A percentile compares a stretch with the other conserved stretches of the same genome.
Conservation (phyloP, 1,284 basidiomycete genomes). For the Leccinum subrobustum region DNA sequence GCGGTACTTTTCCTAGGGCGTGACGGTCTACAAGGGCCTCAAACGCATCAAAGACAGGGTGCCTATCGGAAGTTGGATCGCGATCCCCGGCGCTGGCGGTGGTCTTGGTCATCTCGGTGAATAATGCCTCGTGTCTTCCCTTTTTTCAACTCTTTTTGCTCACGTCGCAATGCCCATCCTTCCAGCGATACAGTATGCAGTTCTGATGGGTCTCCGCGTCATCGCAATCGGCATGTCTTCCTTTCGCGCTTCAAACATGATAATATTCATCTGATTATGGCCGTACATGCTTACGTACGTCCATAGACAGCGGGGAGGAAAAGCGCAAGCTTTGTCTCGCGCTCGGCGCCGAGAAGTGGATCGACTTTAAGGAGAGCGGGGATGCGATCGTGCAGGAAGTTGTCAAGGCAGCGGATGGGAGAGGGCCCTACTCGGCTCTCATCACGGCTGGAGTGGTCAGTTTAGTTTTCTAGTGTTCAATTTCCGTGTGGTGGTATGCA, state of each 20-base stretch:
- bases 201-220: slow-evolving; percentile 62
- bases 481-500: not conserved
- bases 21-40: slow-evolving; percentile 71
- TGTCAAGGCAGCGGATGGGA: slow-evolving; percentile 54
- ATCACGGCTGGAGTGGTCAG: slow-evolving; percentile 48
- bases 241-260: not conserved
- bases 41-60: slow-evolving; percentile 46
- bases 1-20: slow-evolving; percentile 37
- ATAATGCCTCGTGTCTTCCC: not conserved
- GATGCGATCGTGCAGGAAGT: slow-evolving; percentile 49
- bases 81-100: slow-evolving; percentile 67
- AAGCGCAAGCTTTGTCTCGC: slow-evolving; percentile 59
- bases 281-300: not conserved
- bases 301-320: slow-evolving; percentile 58
- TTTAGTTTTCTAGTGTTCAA: slow-evolving; percentile 9
- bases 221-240: slow-evolving; percentile 57
- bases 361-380: slow-evolving; percentile 64
- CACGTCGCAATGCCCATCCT: not conserved
- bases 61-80: slow-evolving; percentile 63
- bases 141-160: not conserved
- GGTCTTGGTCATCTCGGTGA: slow-evolving; percentile 58
- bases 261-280: not conserved
- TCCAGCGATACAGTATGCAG: slow-evolving; percentile 64
- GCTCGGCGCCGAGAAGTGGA: slow-evolving; percentile 68
- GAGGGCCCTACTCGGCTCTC: slow-evolving; percentile 67